Evolutionary conservation across 441 rosid species (phyloP), one percentile per base, ranked within the genome.

Genomic region (Adansonia gregorii): DNA sequence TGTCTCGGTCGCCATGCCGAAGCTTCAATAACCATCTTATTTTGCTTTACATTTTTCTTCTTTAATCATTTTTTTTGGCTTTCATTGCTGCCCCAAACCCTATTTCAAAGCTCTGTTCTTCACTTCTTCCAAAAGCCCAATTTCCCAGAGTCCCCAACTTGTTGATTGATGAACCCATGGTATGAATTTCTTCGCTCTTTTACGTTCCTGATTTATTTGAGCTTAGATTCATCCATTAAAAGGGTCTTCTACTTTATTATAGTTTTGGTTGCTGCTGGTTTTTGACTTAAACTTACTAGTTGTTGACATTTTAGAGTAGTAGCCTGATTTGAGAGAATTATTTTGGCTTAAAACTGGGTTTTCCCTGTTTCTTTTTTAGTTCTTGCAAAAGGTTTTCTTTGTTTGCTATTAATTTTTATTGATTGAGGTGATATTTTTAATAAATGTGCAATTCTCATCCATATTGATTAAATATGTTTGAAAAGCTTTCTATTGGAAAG

Each of bases 281-380:
- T 55, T 72, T 56, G 35, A 39, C 65, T 55, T 72, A 12, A 56
- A 72, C 49, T 55, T 6, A 35, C 75, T 55, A 35, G 64, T 19
- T 39, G 14, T 54, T 35, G 19, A 55, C 51, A 55, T 55, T 35
- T 35, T 39, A 11, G 65, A 72, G 15, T 72, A 72, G 39, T 72
- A 56, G 54, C 52, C 35, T 72, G 65, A 55, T 56, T 72, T 56
- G 66, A 56, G 56, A 19, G 52, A 72, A 41, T 19, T 72, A 17
- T 6, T 39, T 41, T 56, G 52, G 52, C 54, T 72, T 72, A 72
- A 56, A 56, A 19, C 2, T 72, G 35, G 49, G 22, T 39, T 39
- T 17, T 17, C 17, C 6, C 15, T 22, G 0, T 22, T 54, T 9
- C 43, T 2, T 51, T 71, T 54, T 54, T 39, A 35, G 46, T 71